Conservation (phyloP, 495 filamentous ascomycete genomes). For the Penicillium maclennaniae region DNA sequence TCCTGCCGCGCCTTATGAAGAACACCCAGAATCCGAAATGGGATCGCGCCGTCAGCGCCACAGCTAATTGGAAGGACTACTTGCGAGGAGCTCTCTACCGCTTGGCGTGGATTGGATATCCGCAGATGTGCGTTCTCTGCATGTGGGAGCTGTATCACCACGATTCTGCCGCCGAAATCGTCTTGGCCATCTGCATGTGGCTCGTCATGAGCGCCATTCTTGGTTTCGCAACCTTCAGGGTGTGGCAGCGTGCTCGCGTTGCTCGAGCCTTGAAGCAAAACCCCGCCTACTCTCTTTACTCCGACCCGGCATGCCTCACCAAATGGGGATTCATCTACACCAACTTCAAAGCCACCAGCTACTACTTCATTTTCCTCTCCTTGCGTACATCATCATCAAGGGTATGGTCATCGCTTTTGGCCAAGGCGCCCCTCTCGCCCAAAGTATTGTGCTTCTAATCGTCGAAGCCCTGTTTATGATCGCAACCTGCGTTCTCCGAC, state of each 20-base stretch:
- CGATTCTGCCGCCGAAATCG: constrained; percentile 83
- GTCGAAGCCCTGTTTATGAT: constrained; percentile 81
- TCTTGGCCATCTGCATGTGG: constrained; percentile 86
- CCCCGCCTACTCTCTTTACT: constrained; percentile 94
- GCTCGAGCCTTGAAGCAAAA: constrained; percentile 88
- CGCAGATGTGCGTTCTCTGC: constrained; percentile 85
- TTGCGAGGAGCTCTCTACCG: constrained; percentile 90
- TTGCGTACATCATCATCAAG: constrained; percentile 79
- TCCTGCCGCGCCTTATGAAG: constrained; percentile 60
- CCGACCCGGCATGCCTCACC: constrained; percentile 85
- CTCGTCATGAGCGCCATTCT: constrained; percentile 75
- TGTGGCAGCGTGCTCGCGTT: constrained; percentile 78
- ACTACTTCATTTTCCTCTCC: constrained; percentile 87
- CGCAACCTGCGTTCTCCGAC: constrained; percentile 69
- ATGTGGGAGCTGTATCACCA: constrained; percentile 86
- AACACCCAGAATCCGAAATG: constrained; percentile 81
- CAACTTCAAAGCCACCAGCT: constrained; percentile 90
- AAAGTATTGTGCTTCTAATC: constrained; percentile 78
- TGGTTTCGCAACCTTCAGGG: constrained; percentile 80
- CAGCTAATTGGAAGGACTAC: constrained; percentile 80
- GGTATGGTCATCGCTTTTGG: constrained; percentile 83
- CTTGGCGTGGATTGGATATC: constrained; percentile 82
- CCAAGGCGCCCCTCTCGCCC: constrained; percentile 64
- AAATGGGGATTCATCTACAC: constrained; percentile 98
- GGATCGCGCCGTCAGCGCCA: constrained; percentile 60